Evolutionary conservation across 768 basidiomycete species (phyloP), one percentile per base, ranked within the genome.

Genomic region (Leccinum ochraceum): DNA sequence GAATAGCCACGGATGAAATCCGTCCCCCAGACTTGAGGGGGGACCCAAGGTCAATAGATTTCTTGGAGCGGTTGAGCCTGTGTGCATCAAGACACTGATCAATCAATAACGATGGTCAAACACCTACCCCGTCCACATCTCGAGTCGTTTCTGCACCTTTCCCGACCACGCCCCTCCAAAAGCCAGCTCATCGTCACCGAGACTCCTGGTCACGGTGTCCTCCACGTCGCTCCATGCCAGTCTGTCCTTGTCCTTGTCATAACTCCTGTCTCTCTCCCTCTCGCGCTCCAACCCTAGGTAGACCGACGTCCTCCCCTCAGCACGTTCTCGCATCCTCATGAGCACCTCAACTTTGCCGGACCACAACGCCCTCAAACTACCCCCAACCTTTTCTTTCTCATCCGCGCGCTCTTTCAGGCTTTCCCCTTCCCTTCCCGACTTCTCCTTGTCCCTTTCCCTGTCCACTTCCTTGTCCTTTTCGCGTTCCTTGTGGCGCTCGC

Each of bases 61-160:
- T 71, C 60, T 73, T 77, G 57, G 71, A 69, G 52, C 77, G 75
- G 62, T 74, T 78, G 34, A 74, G 70, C 53, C 72, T 78, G 57
- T 34, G 36, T 44, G 42, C 48, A 61, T 68, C 61, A 67, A 62
- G 53, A 52, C 20, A 14, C 46, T 26, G 24, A 49, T 13, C 46
- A 24, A 46, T 50, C 14, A 20, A 26, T 7, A 36, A 52, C 17
- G 30, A 51, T 20, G n/a, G 26, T 26, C 20, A 28, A 46, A 48
- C 46, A 73, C 80, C 22, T 57, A 83, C 82, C 75, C 76, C 20
- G 81, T 65, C 82, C 81, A 84, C 62, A 76, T 74, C 65, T 80
- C 83, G 1, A 83, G 69, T 73, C 80, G 82, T 49, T 76, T 75
- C 66, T 80, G 79, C 54, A 82, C 74, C 60, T 74, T 76, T 53